Conservation (phyloP, 371 early-diverging fungal species). For the Mortierella sp. region DNA sequence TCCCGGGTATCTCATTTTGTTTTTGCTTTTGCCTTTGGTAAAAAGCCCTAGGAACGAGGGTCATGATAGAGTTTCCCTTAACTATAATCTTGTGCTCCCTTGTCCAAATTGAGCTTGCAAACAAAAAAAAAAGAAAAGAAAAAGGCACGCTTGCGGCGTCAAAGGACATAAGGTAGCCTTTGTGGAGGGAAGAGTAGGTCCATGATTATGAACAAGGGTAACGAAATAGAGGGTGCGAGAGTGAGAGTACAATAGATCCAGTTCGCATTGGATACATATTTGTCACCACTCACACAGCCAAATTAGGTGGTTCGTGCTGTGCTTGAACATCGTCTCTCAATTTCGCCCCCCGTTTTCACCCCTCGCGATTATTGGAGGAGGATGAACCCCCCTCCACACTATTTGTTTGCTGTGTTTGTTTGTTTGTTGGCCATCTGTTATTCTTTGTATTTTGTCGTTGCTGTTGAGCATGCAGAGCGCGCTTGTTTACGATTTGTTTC, state of each 20-base stretch:
- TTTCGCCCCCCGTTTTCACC: background rate
- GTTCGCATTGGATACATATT: no score
- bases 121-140: no score
- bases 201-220: no score
- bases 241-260: background rate
- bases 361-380: background rate
- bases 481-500: background rate
- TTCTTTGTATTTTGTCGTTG: background rate
- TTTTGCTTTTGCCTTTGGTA: no score
- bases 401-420: background rate
- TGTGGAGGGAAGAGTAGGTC: background rate
- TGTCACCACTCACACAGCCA: no score
- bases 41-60: no score
- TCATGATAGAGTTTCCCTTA: background rate
- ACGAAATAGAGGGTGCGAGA: background rate
- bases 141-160: background rate
- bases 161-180: background rate
- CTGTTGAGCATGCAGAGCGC: background rate
- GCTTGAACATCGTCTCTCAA: background rate
- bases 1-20: background rate
- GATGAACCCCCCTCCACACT: no score
- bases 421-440: background rate
- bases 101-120: background rate
- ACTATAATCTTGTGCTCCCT: background rate
- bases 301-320: no score